These are phyloP conservation scores for Populus hybrid DNA, from an alignment of 441 rosid species.

Conservation along the genomic window DNA sequence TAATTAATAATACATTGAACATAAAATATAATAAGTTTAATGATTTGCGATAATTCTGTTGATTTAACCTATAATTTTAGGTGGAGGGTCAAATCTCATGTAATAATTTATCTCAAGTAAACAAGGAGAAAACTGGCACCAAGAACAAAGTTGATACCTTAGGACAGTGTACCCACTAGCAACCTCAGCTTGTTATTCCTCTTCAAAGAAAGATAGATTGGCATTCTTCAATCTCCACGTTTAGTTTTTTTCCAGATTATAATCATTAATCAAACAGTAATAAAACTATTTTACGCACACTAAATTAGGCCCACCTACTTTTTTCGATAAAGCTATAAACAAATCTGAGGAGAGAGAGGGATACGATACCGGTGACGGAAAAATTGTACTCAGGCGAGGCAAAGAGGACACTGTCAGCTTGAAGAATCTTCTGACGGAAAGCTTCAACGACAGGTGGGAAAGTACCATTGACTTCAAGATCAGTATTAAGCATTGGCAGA, in stretches of 20 bases:
- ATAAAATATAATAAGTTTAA: too few species aligned
- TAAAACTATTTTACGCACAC: neutral
- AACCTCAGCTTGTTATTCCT: neutral
- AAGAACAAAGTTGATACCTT: neutral
- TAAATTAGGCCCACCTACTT: neutral
- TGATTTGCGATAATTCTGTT: too few species aligned
- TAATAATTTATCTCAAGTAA: too few species aligned
- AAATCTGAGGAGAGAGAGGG: neutral
- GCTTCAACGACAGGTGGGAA: constrained; percentile 62
- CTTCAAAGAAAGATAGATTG: neutral
- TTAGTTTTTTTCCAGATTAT: neutral
- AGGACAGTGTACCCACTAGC: neutral
- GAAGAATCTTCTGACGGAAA: constrained; percentile 51
- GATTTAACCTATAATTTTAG: too few species aligned
- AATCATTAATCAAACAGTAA: neutral
- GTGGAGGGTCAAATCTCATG: too few species aligned
- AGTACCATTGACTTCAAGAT: constrained; percentile 61
- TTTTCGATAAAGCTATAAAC: neutral
- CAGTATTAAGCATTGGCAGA: constrained; percentile 72
- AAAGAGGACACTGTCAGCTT: constrained; percentile 55
- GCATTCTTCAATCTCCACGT: neutral
- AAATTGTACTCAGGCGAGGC: constrained; percentile 81
- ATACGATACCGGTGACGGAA: constrained; percentile 54
- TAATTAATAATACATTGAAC: too few species aligned
- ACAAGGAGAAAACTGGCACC: neutral